These are phyloP conservation scores for Heimioporus sp. DNA, from an alignment of 768 basidiomycete species.

Conservation along the genomic window DNA sequence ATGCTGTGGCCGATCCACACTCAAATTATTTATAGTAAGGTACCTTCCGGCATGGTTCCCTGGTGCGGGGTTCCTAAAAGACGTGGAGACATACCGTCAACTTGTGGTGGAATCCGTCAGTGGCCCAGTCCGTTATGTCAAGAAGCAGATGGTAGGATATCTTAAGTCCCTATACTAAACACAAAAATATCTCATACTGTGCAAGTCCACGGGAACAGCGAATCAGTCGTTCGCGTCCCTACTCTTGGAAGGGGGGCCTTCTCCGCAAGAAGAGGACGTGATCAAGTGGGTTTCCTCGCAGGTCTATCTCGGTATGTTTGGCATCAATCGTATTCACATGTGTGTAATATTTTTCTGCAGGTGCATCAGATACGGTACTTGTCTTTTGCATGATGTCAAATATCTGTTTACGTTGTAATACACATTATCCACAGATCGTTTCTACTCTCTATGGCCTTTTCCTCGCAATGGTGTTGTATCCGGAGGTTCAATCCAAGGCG, in stretches of 20 bases:
- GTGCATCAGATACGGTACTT: constrained; percentile 23
- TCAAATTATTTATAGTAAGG: constrained; percentile 5
- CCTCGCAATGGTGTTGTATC: constrained; percentile 15
- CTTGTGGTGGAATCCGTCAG: not conserved
- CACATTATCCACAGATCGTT: constrained; percentile 12
- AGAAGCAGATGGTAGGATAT: too few species aligned
- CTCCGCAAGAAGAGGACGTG: constrained; percentile 1
- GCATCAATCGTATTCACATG: not conserved
- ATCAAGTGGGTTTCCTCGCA: constrained; percentile 16
- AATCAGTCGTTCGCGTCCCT: too few species aligned
- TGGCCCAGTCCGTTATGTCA: constrained; percentile 5
- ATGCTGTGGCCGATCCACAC: not conserved
- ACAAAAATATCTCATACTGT: too few species aligned
- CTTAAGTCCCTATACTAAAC: too few species aligned
- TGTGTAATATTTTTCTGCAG: constrained; percentile 18
- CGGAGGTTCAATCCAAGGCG: constrained; percentile 5
- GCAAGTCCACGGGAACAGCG: too few species aligned
- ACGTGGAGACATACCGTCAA: constrained; percentile 3
- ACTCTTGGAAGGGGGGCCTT: too few species aligned
- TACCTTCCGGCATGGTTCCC: constrained; percentile 23
- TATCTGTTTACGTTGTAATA: not conserved
- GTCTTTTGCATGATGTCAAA: constrained; percentile 3
- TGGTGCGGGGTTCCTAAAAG: constrained; percentile 17
- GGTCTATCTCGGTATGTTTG: constrained; percentile 13
- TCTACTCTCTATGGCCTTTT: constrained; percentile 13